These are phyloP conservation scores for Solanum pinnatisectum DNA, from an alignment of 257 asterid genomes.

Conservation along the genomic window DNA sequence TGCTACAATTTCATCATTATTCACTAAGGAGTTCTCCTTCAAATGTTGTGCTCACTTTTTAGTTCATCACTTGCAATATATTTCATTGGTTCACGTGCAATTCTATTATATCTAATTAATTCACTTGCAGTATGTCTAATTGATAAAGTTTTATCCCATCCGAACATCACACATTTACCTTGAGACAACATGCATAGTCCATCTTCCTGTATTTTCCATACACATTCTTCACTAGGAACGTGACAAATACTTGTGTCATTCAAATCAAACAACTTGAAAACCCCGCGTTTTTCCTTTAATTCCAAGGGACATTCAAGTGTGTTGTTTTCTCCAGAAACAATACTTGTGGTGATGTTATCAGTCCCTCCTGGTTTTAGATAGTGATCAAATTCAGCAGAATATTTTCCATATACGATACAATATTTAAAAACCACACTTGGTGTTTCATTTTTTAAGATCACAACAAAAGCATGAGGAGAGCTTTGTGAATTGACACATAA, in stretches of 20 bases:
- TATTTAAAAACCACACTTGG: background rate
- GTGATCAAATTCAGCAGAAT: background rate
- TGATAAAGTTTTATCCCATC: background rate
- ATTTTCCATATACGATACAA: background rate
- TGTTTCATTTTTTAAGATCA: background rate
- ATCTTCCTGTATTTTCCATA: background rate
- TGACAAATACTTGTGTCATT: background rate
- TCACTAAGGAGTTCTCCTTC: background rate
- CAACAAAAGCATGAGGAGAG: background rate
- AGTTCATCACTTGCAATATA: background rate
- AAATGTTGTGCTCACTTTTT: background rate
- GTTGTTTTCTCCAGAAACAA: background rate
- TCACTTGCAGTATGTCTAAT: background rate
- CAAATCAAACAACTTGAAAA: background rate
- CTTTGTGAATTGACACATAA: background rate
- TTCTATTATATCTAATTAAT: too few species aligned
- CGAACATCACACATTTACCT: background rate
- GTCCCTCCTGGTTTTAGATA: background rate
- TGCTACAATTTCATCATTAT: background rate
- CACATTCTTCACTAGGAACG: background rate
- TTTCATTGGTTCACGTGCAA: too few species aligned
- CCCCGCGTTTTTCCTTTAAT: background rate
- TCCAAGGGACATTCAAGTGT: background rate
- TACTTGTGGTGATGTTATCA: background rate
- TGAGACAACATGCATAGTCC: background rate